Evolutionary conservation across 805 yeast species (phyloP), one percentile per base, ranked within the genome.

Genomic region (Ascoidea rubescens): DNA sequence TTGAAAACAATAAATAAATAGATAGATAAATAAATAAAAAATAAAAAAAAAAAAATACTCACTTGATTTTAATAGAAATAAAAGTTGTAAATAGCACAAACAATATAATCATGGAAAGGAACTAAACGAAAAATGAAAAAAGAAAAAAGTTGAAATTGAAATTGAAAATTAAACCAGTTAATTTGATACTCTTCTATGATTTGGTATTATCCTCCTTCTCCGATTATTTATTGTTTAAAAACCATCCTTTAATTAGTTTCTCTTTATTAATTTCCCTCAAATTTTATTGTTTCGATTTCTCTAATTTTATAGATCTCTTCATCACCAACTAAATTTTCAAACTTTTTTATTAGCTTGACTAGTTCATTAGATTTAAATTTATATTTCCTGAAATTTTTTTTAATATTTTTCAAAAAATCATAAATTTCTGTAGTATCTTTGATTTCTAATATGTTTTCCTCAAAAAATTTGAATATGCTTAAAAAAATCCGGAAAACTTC

Each of bases 381-480:
- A 14, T 10, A 37, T 10, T 10, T 10, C 14, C 14, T 37, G 14
- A 37, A 37, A 10, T 47, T 54, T 48, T 58, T 56, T 46, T 63
- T 62, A 46, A 68, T 53, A 51, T 66, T 64, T 51, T 65, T 65
- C 67, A 68, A 65, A 37, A 66, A 60, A 7, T 60, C 59, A 55
- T 72, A 72, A 12, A 70, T 60, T 6, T 65, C 67, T 32, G 69
- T 64, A 5, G 62, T 62, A 37, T 59, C 58, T 2, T 56, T 30
- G 37, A 69, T 49, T 1, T 47, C 51, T 30, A 71, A 33, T 44
- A 73, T 56, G 10, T 54, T 53, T 1, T 60, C 54, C 50, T 73
- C 74, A 50, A 69, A 67, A 7, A 65, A 54, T 53, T 68, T 67
- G 53, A 74, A 67, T 5, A 70, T 57, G 0, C 74, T 65, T 21